Conservation (phyloP, 208 protist genomes). For the Balamuthia mandrillaris region DNA sequence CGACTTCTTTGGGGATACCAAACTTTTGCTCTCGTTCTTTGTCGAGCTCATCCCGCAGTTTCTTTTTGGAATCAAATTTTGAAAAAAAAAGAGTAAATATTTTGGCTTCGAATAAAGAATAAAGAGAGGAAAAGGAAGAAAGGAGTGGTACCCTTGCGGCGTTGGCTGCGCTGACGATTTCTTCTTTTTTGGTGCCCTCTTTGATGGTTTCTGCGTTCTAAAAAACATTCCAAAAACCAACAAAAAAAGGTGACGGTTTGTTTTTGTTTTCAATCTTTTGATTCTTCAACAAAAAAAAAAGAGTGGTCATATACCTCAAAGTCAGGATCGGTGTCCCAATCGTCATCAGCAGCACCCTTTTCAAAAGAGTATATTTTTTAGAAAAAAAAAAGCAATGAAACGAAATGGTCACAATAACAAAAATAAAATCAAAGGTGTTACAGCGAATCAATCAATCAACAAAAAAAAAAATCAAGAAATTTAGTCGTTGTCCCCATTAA, state of each 20-base stretch:
- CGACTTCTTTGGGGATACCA: not conserved
- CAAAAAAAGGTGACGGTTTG: too few relatives aligned
- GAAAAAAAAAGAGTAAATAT: not conserved
- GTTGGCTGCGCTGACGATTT: not conserved
- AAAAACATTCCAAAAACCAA: too few relatives aligned
- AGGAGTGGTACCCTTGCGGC: not conserved
- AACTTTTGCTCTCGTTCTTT: not conserved
- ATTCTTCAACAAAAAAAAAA: not conserved
- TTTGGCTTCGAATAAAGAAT: too few relatives aligned
- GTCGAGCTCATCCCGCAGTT: not conserved
- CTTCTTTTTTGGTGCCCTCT: not conserved
- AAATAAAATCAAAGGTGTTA: too few relatives aligned
- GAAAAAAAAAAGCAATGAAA: not conserved
- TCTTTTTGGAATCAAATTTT: not conserved
- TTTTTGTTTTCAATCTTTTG: too few relatives aligned
- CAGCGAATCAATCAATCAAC: not conserved
- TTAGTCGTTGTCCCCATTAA: not conserved
- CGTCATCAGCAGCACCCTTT: not conserved
- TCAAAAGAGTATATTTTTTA: not conserved
- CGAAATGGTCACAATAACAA: not conserved
- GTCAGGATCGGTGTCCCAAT: constrained; percentile 8
- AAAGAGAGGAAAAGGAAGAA: not conserved
- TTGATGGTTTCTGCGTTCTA: not conserved
- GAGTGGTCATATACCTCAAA: not conserved
- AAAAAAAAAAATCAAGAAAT: too few relatives aligned